phyloP scores from a whole-genome alignment of 164 flowering plant genomes.

The Protea cynaroides region DNA sequence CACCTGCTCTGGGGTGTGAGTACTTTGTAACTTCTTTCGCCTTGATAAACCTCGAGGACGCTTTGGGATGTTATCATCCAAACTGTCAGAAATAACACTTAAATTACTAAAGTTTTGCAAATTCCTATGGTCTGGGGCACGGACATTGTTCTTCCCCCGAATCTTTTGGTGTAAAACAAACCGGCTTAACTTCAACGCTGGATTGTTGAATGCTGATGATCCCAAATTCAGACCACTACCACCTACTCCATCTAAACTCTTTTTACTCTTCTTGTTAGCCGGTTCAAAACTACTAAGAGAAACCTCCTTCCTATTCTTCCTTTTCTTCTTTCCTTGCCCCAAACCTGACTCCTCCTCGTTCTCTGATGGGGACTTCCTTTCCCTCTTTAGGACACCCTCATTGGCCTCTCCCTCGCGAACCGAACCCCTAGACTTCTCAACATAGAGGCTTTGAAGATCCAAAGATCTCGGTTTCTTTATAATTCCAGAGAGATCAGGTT shows the following conservation, averaged over 20 bases:
- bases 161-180: conserved; percentile 9
- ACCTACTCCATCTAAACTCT: conserved; percentile 28
- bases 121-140: conserved; percentile 1
- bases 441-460: conserved; percentile 55
- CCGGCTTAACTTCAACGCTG: conserved; percentile 15
- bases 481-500: conserved; percentile 34
- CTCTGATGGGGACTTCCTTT: conserved; percentile 20
- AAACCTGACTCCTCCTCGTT: conserved; percentile 14
- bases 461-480: conserved; percentile 51
- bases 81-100: conserved; percentile 24
- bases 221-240: conserved; percentile 12
- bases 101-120: conserved; percentile 16
- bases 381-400: conserved; percentile 19
- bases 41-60: conserved; percentile 59
- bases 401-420: conserved; percentile 2
- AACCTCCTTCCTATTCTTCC: conserved; percentile 44
- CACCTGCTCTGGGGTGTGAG: conserved; percentile 17
- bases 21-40: conserved; percentile 38
- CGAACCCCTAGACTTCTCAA: conserved; percentile 21
- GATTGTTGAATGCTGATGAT: conserved; percentile 12
- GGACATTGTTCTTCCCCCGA: conserved; percentile 3
- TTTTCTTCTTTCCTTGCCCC: conserved; percentile 28
- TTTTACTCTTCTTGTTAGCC: conserved; percentile 23
- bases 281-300: conserved; percentile 37
- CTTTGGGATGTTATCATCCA: conserved; percentile 53